These are phyloP conservation scores for Exserohilum rostratum DNA, from an alignment of 2,329 filamentous ascomycete species.

Conservation along the genomic window DNA sequence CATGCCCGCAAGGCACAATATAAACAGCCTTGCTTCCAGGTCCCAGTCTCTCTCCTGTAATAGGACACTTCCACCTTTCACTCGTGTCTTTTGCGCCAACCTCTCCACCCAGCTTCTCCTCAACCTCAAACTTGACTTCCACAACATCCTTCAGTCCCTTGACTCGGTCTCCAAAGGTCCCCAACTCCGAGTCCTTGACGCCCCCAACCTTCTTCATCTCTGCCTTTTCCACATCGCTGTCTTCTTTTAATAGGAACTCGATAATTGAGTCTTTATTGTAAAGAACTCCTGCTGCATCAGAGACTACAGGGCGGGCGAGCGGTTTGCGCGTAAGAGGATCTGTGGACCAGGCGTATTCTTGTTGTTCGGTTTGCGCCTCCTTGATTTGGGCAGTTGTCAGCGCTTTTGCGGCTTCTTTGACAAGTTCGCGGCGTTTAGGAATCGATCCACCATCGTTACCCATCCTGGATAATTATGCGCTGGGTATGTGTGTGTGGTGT, in stretches of 20 bases:
- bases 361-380: slow-evolving; percentile 82
- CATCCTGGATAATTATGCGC: slow-evolving; percentile 61
- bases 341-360: slow-evolving; percentile 83
- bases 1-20: slow-evolving; percentile 92
- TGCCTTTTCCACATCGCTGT: slow-evolving; percentile 63
- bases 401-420: slow-evolving; percentile 86
- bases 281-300: slow-evolving; percentile 80
- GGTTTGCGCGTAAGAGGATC: slow-evolving; percentile 84
- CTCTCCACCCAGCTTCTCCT: slow-evolving; percentile 47
- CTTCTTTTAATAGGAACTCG: slow-evolving; percentile 66
- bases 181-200: slow-evolving; percentile 54
- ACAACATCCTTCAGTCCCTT: slow-evolving; percentile 85
- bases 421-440: slow-evolving; percentile 91
- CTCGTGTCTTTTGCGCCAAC: slow-evolving; percentile 50
- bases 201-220: slow-evolving; percentile 54
- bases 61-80: slow-evolving; percentile 78
- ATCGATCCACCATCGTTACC: slow-evolving; percentile 98
- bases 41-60: slow-evolving; percentile 86
- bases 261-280: slow-evolving; percentile 96
- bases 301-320: slow-evolving; percentile 77
- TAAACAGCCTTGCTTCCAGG: slow-evolving; percentile 82
- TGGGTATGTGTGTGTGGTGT: neutral
- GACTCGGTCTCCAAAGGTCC: slow-evolving; percentile 66
- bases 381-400: slow-evolving; percentile 87
- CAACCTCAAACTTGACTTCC: slow-evolving; percentile 76